A percentile compares a stretch with the other conserved stretches of the same genome.
phyloP scores from a whole-genome alignment of 208 protist genomes.

The Leishmania mexicana region DNA sequence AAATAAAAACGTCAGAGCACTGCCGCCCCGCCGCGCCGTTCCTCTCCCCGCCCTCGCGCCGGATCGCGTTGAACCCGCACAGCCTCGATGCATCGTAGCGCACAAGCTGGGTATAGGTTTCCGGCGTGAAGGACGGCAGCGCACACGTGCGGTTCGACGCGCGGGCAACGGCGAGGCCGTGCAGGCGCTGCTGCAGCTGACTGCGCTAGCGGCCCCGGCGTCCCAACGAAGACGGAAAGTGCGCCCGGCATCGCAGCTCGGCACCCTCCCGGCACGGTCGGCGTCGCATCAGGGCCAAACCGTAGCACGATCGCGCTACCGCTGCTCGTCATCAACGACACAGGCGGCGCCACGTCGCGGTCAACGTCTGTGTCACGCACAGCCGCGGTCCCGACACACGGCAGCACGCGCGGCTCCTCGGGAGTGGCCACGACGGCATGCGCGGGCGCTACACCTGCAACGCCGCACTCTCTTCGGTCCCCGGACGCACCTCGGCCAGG shows the following conservation, averaged over 20 bases:
- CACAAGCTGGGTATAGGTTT: neutral
- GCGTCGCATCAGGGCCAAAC: slow-evolving; percentile 2
- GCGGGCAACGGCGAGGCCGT: slow-evolving; percentile 5
- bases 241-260: slow-evolving; percentile 12
- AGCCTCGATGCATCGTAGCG: slow-evolving; percentile 1
- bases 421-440: slow-evolving; percentile 12
- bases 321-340: neutral
- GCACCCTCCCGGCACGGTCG: neutral
- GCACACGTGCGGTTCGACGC: slow-evolving; percentile 15
- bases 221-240: slow-evolving; percentile 17
- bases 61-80: slow-evolving; percentile 25
- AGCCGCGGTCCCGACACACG: slow-evolving; percentile 13
- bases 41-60: neutral
- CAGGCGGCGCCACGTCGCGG: slow-evolving; percentile 1
- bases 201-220: slow-evolving; percentile 27
- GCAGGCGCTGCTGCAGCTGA: slow-evolving; percentile 20
- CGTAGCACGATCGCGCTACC: neutral
- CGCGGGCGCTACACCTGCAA: neutral
- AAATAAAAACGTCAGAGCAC: too few relatives aligned
- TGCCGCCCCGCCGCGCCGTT: too few relatives aligned
- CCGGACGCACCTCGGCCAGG: neutral
- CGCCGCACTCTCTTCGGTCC: neutral
- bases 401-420: neutral
- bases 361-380: slow-evolving; percentile 21
- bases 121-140: slow-evolving; percentile 12